Evolutionary conservation across 345 rosid species (phyloP).

Genomic region (Carallia brachiata): DNA sequence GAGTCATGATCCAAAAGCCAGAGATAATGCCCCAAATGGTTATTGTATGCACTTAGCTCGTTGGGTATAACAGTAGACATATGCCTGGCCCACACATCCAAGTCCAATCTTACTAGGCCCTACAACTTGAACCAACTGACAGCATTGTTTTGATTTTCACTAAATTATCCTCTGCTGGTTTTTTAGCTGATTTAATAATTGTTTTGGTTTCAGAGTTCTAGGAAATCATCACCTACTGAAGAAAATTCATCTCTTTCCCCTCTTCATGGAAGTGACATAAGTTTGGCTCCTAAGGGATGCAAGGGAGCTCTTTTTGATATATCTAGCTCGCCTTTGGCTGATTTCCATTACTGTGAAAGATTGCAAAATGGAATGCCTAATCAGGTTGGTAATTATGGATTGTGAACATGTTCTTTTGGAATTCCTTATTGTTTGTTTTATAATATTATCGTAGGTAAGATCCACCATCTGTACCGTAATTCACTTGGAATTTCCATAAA

Average conservation of each 20-base stretch:
- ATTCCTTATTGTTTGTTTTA: background rate
- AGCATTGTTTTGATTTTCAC: constrained; percentile 1
- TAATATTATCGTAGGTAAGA: background rate
- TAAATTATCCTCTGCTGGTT: background rate
- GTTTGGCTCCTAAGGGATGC: constrained; percentile 42
- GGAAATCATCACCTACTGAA: constrained; percentile 31
- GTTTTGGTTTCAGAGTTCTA: constrained; percentile 36
- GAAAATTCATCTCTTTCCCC: constrained; percentile 32
- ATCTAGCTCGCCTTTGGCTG: constrained; percentile 62
- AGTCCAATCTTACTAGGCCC: no score
- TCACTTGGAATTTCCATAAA: no score
- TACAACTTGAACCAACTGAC: no score
- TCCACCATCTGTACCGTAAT: background rate
- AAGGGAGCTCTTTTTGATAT: constrained; percentile 47
- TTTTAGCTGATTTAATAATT: background rate
- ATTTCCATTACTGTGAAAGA: constrained; percentile 76
- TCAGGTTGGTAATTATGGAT: constrained; percentile 48
- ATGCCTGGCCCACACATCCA: no score
- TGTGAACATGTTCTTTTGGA: background rate
- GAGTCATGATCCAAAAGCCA: no score
- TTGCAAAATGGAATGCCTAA: constrained; percentile 43
- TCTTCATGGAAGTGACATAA: constrained; percentile 48
- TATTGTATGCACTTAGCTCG: no score
- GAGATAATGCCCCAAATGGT: no score
- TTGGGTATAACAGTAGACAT: no score